phyloP scores from a whole-genome alignment of 441 rosid species.

The Omphalea diandra region DNA sequence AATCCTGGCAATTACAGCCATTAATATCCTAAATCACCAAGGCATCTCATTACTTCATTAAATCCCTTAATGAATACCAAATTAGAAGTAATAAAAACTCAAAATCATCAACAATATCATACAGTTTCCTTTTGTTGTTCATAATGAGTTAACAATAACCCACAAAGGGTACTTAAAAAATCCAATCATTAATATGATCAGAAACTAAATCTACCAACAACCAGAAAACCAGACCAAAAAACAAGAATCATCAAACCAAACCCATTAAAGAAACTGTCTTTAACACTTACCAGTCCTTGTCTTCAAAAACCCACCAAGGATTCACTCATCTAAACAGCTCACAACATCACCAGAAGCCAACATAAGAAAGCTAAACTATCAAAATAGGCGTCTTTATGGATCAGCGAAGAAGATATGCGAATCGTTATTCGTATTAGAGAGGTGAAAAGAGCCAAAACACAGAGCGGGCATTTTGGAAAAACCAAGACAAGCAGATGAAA shows the following conservation, averaged over 20 bases:
- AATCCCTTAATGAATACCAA: background rate
- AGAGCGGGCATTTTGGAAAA: slow-evolving; percentile 30
- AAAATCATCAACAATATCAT: background rate
- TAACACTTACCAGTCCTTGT: slow-evolving; percentile 5
- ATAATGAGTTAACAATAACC: background rate
- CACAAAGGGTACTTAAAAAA: background rate
- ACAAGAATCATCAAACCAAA: slow-evolving; percentile 9
- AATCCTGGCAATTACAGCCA: slow-evolving; percentile 6
- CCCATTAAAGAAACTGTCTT: slow-evolving; percentile 20
- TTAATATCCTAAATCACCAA: slow-evolving; percentile 6
- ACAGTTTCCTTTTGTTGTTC: background rate
- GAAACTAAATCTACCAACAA: background rate
- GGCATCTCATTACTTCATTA: no score
- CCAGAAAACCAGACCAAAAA: no score
- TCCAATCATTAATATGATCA: slow-evolving; percentile 14
- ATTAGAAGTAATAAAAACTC: background rate
- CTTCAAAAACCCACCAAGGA: slow-evolving; percentile 9
- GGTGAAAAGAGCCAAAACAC: slow-evolving; percentile 14
- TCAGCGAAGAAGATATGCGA: background rate
- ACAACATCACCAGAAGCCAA: background rate
- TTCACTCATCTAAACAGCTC: slow-evolving; percentile 3
- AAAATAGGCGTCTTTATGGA: slow-evolving; percentile 16
- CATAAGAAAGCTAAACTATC: slow-evolving; percentile 6
- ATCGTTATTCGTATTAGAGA: no score
- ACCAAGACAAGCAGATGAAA: slow-evolving; percentile 28